Percentiles rank a stretch among this genome's conserved stretches.
phyloP scores from a whole-genome alignment of 164 flowering plant genomes.

The Aristolochia californica region DNA sequence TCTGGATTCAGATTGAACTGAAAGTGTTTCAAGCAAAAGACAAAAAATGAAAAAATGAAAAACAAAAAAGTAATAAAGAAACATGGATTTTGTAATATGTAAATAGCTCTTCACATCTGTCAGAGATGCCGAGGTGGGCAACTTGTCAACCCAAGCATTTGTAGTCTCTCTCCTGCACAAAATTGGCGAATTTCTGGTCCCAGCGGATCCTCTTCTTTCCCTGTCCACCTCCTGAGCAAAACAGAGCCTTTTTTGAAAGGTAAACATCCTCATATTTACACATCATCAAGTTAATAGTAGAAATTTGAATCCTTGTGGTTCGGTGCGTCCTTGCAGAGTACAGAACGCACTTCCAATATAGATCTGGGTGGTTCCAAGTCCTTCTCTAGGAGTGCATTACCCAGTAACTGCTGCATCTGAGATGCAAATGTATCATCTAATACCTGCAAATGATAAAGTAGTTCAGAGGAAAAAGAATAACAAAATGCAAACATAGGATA shows the following conservation, averaged over 20 bases:
- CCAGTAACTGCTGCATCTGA: conserved; percentile 76
- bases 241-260: too few relatives aligned
- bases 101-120: background rate
- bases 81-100: background rate
- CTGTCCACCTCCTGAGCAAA: background rate
- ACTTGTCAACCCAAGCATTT: background rate
- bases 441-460: too few relatives aligned
- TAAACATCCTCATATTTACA: background rate
- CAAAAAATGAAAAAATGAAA: background rate
- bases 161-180: conserved; percentile 14
- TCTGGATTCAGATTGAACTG: too few relatives aligned
- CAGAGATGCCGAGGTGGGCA: background rate
- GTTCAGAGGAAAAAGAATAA: too few relatives aligned
- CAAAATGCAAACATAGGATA: too few relatives aligned
- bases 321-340: conserved; percentile 71
- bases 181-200: conserved; percentile 5
- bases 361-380: conserved; percentile 85
- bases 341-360: conserved; percentile 74
- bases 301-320: conserved; percentile 39
- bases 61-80: background rate
- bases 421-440: conserved; percentile 79
- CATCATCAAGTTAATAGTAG: conserved; percentile 30
- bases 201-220: too few relatives aligned
- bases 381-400: conserved; percentile 65
- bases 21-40: too few relatives aligned